phyloP scores from a whole-genome alignment of 176 grass and related monocot genomes.

The Carex kokanica region DNA sequence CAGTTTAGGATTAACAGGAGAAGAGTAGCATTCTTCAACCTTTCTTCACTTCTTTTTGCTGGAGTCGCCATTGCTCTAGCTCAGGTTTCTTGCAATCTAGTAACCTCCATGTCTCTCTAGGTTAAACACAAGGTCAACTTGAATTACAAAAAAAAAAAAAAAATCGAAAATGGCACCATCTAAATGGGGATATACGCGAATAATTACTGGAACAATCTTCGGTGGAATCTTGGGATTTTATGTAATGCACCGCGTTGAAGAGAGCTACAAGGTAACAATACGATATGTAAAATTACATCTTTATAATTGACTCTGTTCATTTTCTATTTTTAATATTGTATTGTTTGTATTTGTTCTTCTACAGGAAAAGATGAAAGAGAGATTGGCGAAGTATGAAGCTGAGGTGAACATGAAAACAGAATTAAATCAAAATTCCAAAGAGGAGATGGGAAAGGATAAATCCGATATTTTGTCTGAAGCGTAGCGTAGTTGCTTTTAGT shows the following conservation, averaged over 20 bases:
- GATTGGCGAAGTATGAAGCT: slow-evolving; percentile 57
- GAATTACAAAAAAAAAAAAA: neutral
- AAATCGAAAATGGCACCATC: neutral
- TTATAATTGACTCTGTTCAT: neutral
- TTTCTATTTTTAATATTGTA: neutral
- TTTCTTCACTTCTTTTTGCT: neutral
- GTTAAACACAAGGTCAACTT: neutral
- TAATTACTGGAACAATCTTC: slow-evolving; percentile 69
- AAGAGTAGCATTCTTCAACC: neutral
- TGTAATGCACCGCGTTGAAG: slow-evolving; percentile 83
- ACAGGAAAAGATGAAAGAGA: slow-evolving; percentile 82
- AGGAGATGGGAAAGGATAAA: slow-evolving; percentile 39
- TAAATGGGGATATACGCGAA: slow-evolving; percentile 56
- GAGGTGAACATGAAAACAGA: slow-evolving; percentile 53
- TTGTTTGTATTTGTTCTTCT: slow-evolving; percentile 5
- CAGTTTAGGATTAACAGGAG: neutral
- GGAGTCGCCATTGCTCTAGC: no score
- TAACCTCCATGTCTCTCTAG: no score
- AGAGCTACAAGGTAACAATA: slow-evolving; percentile 62
- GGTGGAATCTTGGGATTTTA: slow-evolving; percentile 80
- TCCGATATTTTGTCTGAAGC: slow-evolving; percentile 46
- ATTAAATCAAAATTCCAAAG: slow-evolving; percentile 34
- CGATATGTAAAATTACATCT: neutral
- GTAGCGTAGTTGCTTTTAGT: neutral
- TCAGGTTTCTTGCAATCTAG: no score